Evolutionary conservation across 73 alveolate species (phyloP).

Genomic region (Tetrahymena thermophila): DNA sequence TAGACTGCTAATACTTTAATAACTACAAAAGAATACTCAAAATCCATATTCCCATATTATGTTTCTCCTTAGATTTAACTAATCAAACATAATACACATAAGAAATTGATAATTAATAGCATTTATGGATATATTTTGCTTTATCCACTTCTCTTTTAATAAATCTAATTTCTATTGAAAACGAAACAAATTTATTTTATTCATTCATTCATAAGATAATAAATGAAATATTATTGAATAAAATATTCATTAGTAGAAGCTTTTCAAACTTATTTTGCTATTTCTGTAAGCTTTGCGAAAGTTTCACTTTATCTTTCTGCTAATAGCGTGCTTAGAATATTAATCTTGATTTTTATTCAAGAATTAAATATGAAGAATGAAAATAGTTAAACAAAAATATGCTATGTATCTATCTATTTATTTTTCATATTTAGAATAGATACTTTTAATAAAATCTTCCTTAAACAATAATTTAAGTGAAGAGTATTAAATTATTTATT

Average conservation of each 20-base stretch:
- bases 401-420: neutral
- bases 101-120: neutral
- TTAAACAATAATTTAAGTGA: neutral
- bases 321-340: neutral
- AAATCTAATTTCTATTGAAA: neutral
- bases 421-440: neutral
- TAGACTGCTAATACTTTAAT: neutral
- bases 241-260: neutral
- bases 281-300: neutral
- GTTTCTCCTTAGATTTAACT: neutral
- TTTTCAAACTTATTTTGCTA: neutral
- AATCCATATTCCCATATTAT: neutral
- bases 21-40: neutral
- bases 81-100: neutral
- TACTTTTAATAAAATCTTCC: neutral
- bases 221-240: neutral
- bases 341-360: neutral
- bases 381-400: neutral
- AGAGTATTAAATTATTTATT: neutral
- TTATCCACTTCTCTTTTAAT: neutral
- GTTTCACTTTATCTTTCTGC: constrained; percentile 2
- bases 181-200: neutral
- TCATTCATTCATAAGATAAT: neutral
- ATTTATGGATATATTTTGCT: neutral
- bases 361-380: neutral